Percentiles rank a stretch among this genome's conserved stretches.
phyloP scores from a whole-genome alignment of 192 early-diverging fungal genomes.

The Ambispora gerdemannii region DNA sequence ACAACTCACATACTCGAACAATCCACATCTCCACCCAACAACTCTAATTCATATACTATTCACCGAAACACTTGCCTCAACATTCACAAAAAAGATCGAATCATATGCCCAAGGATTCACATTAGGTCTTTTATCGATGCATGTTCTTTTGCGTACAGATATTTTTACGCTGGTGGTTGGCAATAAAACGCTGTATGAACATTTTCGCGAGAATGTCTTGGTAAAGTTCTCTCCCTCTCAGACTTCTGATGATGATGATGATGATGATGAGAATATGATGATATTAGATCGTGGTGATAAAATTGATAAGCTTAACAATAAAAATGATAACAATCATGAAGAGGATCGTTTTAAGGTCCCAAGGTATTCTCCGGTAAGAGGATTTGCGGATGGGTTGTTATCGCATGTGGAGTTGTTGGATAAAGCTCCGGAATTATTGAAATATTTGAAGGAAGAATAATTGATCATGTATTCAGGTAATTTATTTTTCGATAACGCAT shows the following conservation, averaged over 20 bases:
- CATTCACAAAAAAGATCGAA: slow-evolving; percentile 6
- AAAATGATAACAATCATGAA: not conserved
- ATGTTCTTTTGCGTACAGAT: slow-evolving; percentile 1
- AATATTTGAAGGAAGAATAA: too few species aligned
- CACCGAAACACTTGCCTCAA: not conserved
- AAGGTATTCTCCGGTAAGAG: slow-evolving; percentile 14
- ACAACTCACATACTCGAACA: slow-evolving; percentile 9
- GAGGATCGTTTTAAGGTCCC: not conserved
- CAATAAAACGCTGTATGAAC: not conserved
- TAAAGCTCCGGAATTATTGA: not conserved
- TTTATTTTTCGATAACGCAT: too few species aligned
- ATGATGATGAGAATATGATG: not conserved
- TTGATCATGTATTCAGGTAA: too few species aligned
- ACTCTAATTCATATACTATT: slow-evolving; percentile 25
- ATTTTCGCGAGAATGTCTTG: slow-evolving; percentile 13
- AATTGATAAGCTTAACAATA: not conserved
- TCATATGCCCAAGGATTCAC: slow-evolving; percentile 13
- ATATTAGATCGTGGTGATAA: not conserved
- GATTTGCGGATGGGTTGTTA: slow-evolving; percentile 19
- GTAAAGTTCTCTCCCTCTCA: not conserved
- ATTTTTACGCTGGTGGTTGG: not conserved
- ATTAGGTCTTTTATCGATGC: slow-evolving; percentile 4
- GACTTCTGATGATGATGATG: too few species aligned
- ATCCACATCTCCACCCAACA: slow-evolving; percentile 13
- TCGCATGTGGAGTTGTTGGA: not conserved